phyloP scores from a whole-genome alignment of 1,284 basidiomycete genomes.

The Pulveroboletus sp. region DNA sequence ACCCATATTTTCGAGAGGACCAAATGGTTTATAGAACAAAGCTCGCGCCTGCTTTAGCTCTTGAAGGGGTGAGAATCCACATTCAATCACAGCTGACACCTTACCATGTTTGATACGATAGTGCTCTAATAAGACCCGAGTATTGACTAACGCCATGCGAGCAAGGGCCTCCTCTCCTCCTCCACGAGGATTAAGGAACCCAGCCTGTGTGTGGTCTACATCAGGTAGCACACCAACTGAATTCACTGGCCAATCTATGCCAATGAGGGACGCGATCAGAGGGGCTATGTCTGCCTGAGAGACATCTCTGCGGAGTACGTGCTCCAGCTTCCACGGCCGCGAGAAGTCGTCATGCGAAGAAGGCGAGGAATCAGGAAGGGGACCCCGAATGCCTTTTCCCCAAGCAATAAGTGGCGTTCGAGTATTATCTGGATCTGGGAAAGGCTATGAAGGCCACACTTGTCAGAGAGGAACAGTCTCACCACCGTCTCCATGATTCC shows the following conservation, averaged over 20 bases:
- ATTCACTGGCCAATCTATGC: constrained; percentile 73
- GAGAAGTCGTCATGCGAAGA: constrained; percentile 75
- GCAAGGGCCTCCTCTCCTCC: constrained; percentile 50
- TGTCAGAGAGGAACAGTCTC: constrained; percentile 24
- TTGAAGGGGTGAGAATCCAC: constrained; percentile 34
- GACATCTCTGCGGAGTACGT: constrained; percentile 68
- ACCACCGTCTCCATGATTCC: constrained; percentile 91
- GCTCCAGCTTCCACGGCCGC: constrained; percentile 56
- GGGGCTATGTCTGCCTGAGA: constrained; percentile 86
- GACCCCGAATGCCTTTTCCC: constrained; percentile 77
- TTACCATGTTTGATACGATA: constrained; percentile 78
- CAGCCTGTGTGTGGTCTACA: constrained; percentile 54
- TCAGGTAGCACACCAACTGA: constrained; percentile 76
- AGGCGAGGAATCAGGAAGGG: constrained; percentile 52
- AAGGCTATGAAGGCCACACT: constrained; percentile 9
- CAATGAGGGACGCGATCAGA: constrained; percentile 76
- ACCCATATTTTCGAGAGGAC: constrained; percentile 37
- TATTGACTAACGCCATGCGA: constrained; percentile 67
- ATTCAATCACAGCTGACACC: constrained; percentile 12
- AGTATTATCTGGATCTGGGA: constrained; percentile 82
- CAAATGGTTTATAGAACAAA: constrained; percentile 64
- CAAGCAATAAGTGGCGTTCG: constrained; percentile 84
- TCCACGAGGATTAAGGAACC: constrained; percentile 49
- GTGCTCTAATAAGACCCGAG: constrained; percentile 76
- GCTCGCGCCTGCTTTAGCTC: constrained; percentile 62